phyloP scores from a whole-genome alignment of 495 filamentous ascomycete species.

The Lasiosphaeria hispida region DNA sequence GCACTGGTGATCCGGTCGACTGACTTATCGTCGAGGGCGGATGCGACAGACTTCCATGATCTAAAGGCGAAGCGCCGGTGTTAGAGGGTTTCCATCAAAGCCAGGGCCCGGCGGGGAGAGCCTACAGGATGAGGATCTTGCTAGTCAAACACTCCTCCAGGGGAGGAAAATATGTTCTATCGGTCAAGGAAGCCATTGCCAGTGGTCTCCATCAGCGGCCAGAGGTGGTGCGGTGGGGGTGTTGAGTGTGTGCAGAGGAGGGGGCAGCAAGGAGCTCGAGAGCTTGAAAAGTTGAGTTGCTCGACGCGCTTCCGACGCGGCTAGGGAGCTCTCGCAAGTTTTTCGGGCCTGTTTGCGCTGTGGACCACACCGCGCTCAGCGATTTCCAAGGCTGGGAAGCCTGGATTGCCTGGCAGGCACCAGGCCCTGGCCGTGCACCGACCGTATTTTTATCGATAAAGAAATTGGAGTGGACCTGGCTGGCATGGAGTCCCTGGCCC shows the following conservation, averaged over 20 bases:
- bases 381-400: background rate
- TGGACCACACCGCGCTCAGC: background rate
- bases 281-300: constrained; percentile 12
- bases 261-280: background rate
- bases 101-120: constrained; percentile 53
- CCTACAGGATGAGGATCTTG: constrained; percentile 44
- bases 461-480: no score
- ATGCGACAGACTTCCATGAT: constrained; percentile 74
- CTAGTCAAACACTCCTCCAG: constrained; percentile 48
- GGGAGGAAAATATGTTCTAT: constrained; percentile 48
- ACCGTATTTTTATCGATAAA: no score
- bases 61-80: constrained; percentile 54
- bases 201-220: constrained; percentile 40
- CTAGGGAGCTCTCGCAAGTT: constrained; percentile 14
- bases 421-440: no score
- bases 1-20: constrained; percentile 46
- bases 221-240: constrained; percentile 7
- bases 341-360: background rate
- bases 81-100: constrained; percentile 42
- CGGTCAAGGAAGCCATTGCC: constrained; percentile 64
- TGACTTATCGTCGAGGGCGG: constrained; percentile 57
- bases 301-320: constrained; percentile 26
- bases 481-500: no score
- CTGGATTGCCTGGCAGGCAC: no score
- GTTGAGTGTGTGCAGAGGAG: constrained; percentile 10